These are phyloP conservation scores for Onygena corvina DNA, from an alignment of 2,329 filamentous ascomycete species.

Conservation along the genomic window DNA sequence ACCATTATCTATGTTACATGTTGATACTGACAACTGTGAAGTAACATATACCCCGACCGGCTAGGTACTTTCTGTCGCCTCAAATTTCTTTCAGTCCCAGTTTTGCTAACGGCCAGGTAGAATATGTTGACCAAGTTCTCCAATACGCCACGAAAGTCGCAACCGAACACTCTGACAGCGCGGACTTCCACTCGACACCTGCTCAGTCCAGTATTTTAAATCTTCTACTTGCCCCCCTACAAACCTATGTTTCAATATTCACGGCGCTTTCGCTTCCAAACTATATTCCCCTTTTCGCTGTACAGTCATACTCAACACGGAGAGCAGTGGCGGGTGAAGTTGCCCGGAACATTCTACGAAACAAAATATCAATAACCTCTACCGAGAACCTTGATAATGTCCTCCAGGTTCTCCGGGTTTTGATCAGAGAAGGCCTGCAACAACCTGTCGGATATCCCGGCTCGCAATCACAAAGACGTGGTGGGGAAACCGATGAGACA, in stretches of 20 bases:
- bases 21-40: conserved; percentile 20
- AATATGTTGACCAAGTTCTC: conserved; percentile 91
- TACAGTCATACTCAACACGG: conserved; percentile 84
- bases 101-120: conserved; percentile 25
- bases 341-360: conserved; percentile 66
- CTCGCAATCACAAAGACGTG: conserved; percentile 58
- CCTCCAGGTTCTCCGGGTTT: conserved; percentile 72
- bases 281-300: conserved; percentile 78
- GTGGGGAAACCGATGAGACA: conserved; percentile 85
- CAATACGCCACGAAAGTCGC: conserved; percentile 80
- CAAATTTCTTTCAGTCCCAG: neutral
- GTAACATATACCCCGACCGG: conserved; percentile 83
- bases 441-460: conserved; percentile 73
- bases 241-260: conserved; percentile 84
- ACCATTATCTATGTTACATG: neutral
- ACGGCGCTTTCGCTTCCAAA: conserved; percentile 89
- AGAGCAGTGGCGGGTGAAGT: conserved; percentile 85
- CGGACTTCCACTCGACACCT: conserved; percentile 79
- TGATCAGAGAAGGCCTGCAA: conserved; percentile 88
- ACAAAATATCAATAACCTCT: conserved; percentile 67
- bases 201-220: conserved; percentile 82
- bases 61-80: conserved; percentile 34
- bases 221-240: conserved; percentile 79
- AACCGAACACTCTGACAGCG: conserved; percentile 77
- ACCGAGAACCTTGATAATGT: conserved; percentile 75